A percentile compares a stretch with the other conserved stretches of the same genome.
Conservation (phyloP, 805 yeast genomes). For the Pichia insulana region DNA sequence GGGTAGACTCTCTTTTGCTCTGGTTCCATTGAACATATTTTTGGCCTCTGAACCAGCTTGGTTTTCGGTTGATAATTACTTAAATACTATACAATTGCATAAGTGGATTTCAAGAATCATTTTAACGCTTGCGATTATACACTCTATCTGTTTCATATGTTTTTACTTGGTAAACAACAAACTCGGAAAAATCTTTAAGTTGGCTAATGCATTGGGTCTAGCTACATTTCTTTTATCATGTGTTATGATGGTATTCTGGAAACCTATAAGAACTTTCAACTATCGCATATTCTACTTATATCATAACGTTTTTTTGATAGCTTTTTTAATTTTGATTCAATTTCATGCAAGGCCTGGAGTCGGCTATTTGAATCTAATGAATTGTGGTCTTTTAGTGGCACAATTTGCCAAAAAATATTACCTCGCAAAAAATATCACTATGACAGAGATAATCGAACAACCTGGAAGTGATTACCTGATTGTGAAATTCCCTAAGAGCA, state of each 20-base stretch:
- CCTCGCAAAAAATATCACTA: constrained; percentile 14
- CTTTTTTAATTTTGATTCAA: constrained; percentile 36
- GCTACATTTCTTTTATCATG: constrained; percentile 30
- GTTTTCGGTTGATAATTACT: constrained; percentile 38
- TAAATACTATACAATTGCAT: constrained; percentile 49
- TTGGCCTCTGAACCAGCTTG: constrained; percentile 51
- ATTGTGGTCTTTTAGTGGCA: constrained; percentile 25
- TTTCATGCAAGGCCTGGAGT: constrained; percentile 72
- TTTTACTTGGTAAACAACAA: constrained; percentile 35
- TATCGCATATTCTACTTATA: constrained; percentile 48
- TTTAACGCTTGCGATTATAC: constrained; percentile 36
- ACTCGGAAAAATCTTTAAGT: constrained; percentile 28
- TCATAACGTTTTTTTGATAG: constrained; percentile 45
- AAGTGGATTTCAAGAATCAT: constrained; percentile 65
- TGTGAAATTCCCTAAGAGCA: constrained; percentile 13
- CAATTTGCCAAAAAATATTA: constrained; percentile 31
- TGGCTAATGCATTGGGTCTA: constrained; percentile 46
- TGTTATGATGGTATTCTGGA: constrained; percentile 34
- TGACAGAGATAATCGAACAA: constrained; percentile 15
- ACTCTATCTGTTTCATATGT: constrained; percentile 42
- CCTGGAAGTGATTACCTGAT: constrained; percentile 10
- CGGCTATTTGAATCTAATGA: constrained; percentile 25
- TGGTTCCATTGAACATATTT: constrained; percentile 50
- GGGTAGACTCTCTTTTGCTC: constrained; percentile 53
- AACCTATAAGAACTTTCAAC: constrained; percentile 37